These are phyloP conservation scores for Rhizomucor miehei DNA, from an alignment of 371 early-diverging fungal species.

Conservation along the genomic window DNA sequence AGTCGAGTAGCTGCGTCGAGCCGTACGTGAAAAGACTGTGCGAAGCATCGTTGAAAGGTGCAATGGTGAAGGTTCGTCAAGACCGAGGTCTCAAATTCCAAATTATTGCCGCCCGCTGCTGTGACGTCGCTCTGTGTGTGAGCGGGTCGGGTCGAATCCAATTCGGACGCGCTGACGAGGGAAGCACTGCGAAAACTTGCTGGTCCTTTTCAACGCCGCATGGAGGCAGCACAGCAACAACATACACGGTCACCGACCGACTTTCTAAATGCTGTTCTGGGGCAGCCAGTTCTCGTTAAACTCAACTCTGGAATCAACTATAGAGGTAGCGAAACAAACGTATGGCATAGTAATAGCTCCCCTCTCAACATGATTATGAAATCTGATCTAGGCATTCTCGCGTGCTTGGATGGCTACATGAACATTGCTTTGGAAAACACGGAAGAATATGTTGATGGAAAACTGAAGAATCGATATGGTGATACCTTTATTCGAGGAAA, in stretches of 20 bases:
- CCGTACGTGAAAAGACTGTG: neutral
- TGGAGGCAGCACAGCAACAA: conserved; percentile 29
- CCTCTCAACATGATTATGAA: neutral
- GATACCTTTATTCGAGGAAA: conserved; percentile 97
- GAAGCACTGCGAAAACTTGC: no score
- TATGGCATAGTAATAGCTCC: neutral
- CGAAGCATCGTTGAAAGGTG: conserved; percentile 1
- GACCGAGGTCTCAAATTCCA: no score
- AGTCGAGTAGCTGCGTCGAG: conserved; percentile 27
- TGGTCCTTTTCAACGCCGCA: conserved; percentile 5
- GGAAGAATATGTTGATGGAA: conserved; percentile 92
- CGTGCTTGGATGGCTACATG: conserved; percentile 99
- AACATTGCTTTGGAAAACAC: conserved; percentile 97
- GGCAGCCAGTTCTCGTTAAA: conserved; percentile 83
- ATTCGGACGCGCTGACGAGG: no score
- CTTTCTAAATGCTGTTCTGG: conserved; percentile 77
- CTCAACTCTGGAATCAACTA: conserved; percentile 96
- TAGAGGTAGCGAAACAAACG: conserved; percentile 59
- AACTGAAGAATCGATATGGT: conserved; percentile 88
- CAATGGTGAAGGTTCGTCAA: no score
- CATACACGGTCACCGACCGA: conserved; percentile 69
- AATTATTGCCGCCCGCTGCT: no score
- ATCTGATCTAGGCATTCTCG: conserved; percentile 67
- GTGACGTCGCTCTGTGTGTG: no score
- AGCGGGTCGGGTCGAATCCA: no score